Base-by-base conservation (phyloP, 495 filamentous ascomycete genomes). In the Penicillium nucicola region DNA sequence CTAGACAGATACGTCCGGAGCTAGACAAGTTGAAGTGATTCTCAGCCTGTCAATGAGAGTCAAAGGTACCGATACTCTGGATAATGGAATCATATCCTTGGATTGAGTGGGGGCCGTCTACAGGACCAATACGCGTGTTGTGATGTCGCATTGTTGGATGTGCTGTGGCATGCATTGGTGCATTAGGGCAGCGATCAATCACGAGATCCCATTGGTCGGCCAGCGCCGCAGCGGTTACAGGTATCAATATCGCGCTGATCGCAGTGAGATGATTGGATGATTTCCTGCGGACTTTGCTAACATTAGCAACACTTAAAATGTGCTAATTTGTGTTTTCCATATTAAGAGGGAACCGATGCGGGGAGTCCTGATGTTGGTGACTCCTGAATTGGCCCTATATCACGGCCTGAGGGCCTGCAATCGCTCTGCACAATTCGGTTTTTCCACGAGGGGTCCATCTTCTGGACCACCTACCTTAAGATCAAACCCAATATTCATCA, bases 171-270 rank as follows among this genome's bases (percentile, higher is more conserved):
- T 65, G 65, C 65, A 64, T 57, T 49, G 56, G 47, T 37, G 13
- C 35, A 7, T 40, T 17, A 25, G 18, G 47, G 35, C 20, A 23
- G 49, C 22, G 35, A 36, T 38, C 19, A 17, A 46, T 43, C 20
- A 18, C 32, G 42, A 31, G 44, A 20, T 33, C 33, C 52, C 51
- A 52, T 62, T 66, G 58, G 59, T 17, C 13, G 45, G 32, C 23
- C 53, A 61, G 56, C 58, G 59, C 53, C 59, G 55, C 57, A 53
- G 70, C 70, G 70, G 68, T 62, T 73, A 73, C 53, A 43, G 53
- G 42, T 60, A 62, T 62, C 57, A 43, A 35, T 57, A 52, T 55
- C 46, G 19, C 10, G 46, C 44, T 35, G 52, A 44, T 56, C 31
- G 19, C 4, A 19, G 11, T 22, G 12, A 18, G 23, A 13, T 58